Evolutionary conservation across 192 early-diverging fungal species (phyloP).

Genomic region (Coemansia sp.): DNA sequence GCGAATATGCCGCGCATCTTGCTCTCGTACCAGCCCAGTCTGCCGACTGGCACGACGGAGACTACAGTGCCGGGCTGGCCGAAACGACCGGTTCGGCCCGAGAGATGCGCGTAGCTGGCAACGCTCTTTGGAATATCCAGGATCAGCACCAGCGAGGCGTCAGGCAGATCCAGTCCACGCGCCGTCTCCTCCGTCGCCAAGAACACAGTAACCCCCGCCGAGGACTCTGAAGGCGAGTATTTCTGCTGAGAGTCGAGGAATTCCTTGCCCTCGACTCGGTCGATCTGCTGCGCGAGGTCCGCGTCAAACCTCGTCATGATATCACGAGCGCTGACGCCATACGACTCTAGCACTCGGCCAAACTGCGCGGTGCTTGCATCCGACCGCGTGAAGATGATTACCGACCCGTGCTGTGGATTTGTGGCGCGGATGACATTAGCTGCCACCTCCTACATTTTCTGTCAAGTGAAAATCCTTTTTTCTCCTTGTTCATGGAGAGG

Average conservation of each 20-base stretch:
- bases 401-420: slow-evolving; percentile 14
- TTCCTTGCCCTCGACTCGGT: background rate
- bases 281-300: background rate
- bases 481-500: background rate
- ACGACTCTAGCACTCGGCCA: slow-evolving; percentile 12
- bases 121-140: slow-evolving; percentile 72
- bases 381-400: slow-evolving; percentile 32
- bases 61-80: slow-evolving; percentile 53
- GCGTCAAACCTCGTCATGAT: slow-evolving; percentile 26
- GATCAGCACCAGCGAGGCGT: slow-evolving; percentile 80
- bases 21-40: slow-evolving; percentile 35
- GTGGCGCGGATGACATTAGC: slow-evolving; percentile 25
- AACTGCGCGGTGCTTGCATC: slow-evolving; percentile 29
- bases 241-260: background rate
- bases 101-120: slow-evolving; percentile 84
- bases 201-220: slow-evolving; percentile 30
- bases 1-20: slow-evolving; percentile 48
- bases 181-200: slow-evolving; percentile 76
- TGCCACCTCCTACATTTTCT: slow-evolving; percentile 39
- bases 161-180: slow-evolving; percentile 83
- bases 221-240: background rate
- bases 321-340: slow-evolving; percentile 27
- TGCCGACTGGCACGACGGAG: slow-evolving; percentile 42
- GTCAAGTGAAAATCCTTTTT: background rate
- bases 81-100: slow-evolving; percentile 83